Evolutionary conservation across 2,329 filamentous ascomycete species (phyloP).

Genomic region (Penicillium palitans): DNA sequence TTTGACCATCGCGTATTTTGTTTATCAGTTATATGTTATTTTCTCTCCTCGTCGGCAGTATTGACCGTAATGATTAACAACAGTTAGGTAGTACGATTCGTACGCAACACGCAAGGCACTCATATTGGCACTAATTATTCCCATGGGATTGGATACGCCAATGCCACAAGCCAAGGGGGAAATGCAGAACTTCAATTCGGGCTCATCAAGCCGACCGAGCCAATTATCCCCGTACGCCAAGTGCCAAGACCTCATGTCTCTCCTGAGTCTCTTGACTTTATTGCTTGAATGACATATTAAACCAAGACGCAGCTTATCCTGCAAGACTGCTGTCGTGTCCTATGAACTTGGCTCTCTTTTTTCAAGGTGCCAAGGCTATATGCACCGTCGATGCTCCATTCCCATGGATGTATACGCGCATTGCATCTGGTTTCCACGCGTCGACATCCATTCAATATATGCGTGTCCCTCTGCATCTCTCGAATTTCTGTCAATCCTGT

Average conservation of each 20-base stretch:
- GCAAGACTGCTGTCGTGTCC: conserved; percentile 13
- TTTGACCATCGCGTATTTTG: not conserved
- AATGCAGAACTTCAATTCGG: conserved; percentile 2
- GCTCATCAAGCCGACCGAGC: conserved; percentile 14
- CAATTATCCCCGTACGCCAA: conserved; percentile 21
- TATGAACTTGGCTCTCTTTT: conserved; percentile 5
- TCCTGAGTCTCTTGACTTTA: conserved; percentile 7
- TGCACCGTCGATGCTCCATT: not conserved
- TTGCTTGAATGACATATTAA: conserved; percentile 14
- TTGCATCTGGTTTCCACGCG: conserved; percentile 3
- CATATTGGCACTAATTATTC: not conserved
- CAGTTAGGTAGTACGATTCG: not conserved
- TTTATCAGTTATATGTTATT: not conserved
- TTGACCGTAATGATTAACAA: not conserved
- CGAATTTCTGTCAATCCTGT: not conserved
- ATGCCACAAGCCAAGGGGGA: not conserved
- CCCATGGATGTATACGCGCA: not conserved
- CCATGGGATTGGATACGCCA: not conserved
- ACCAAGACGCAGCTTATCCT: conserved; percentile 15
- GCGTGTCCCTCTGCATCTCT: not conserved
- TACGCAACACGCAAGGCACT: conserved; percentile 3
- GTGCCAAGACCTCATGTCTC: conserved; percentile 17
- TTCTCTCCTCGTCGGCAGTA: not conserved
- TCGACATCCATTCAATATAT: conserved; percentile 1
- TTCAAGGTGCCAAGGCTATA: not conserved